phyloP scores from a whole-genome alignment of 139 green algal species.

The Protoeuglena noctilucae region DNA sequence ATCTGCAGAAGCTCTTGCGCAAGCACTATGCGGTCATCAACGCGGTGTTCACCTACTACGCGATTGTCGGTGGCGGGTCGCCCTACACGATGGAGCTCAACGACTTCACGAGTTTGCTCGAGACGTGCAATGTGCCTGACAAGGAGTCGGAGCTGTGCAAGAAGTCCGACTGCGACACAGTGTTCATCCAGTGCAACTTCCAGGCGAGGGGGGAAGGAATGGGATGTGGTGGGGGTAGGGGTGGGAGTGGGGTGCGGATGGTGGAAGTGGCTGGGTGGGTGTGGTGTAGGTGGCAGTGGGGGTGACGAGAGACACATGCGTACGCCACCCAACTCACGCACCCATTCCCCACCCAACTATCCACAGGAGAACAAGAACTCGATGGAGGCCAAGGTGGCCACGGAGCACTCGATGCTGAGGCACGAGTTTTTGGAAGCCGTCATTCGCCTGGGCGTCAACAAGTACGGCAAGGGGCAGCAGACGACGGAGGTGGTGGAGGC shows the following conservation, averaged over 20 bases:
- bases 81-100: slow-evolving; percentile 37
- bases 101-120: slow-evolving; percentile 37
- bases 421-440: slow-evolving; percentile 55
- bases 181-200: slow-evolving; percentile 71
- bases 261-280: too few species aligned
- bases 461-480: slow-evolving; percentile 49
- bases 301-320: too few species aligned
- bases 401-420: slow-evolving; percentile 47
- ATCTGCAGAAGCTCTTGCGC: slow-evolving; percentile 39
- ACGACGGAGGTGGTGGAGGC: slow-evolving; percentile 35
- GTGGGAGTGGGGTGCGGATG: neutral
- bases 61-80: neutral
- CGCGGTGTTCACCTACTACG: slow-evolving; percentile 2
- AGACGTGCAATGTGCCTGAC: slow-evolving; percentile 52
- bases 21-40: slow-evolving; percentile 23
- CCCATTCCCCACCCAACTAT: neutral
- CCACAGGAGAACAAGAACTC: slow-evolving; percentile 42
- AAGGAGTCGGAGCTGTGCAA: slow-evolving; percentile 39
- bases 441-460: slow-evolving; percentile 37
- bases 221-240: neutral
- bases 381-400: slow-evolving; percentile 16
- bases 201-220: slow-evolving; percentile 33
- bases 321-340: neutral
- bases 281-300: too few species aligned
- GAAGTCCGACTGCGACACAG: slow-evolving; percentile 59